Evolutionary conservation across 2,329 filamentous ascomycete genomes (phyloP).

Genomic region (Fusarium aywerte): DNA sequence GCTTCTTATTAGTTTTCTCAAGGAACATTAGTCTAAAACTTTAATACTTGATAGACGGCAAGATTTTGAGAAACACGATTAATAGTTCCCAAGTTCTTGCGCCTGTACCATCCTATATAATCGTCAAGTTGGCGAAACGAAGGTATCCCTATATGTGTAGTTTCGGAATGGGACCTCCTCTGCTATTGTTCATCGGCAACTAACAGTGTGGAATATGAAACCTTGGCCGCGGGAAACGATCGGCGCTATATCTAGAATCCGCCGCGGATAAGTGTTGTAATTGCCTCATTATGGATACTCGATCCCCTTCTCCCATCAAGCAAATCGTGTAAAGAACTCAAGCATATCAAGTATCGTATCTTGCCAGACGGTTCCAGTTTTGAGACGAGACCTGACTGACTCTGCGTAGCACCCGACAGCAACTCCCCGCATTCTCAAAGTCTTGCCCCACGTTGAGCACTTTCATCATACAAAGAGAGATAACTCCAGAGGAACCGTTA

Average conservation of each 20-base stretch:
- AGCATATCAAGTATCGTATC: not conserved
- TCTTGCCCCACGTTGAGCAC: constrained; percentile 6
- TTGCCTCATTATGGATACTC: not conserved
- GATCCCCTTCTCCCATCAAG: not conserved
- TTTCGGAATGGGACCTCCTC: too few relatives aligned
- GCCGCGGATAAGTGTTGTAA: not conserved
- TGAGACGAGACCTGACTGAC: not conserved
- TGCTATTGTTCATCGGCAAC: too few relatives aligned
- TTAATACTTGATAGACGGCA: too few relatives aligned
- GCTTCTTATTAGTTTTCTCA: constrained; percentile 27
- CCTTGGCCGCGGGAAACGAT: constrained; percentile 12
- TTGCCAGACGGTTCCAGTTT: not conserved
- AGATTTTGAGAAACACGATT: too few relatives aligned
- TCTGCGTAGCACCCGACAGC: not conserved
- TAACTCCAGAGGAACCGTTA: not conserved
- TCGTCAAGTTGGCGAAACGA: too few relatives aligned
- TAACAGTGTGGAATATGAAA: not conserved
- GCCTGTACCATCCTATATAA: too few relatives aligned
- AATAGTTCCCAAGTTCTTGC: too few relatives aligned
- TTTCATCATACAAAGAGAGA: not conserved
- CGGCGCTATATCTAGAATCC: constrained; percentile 12
- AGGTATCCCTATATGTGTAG: too few relatives aligned
- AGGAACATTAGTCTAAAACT: not conserved
- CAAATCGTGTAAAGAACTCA: not conserved
- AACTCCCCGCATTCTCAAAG: constrained; percentile 4